Evolutionary conservation across 306 rosid species (phyloP), one percentile per base, ranked within the genome.

Genomic region (Ormosia emarginata): DNA sequence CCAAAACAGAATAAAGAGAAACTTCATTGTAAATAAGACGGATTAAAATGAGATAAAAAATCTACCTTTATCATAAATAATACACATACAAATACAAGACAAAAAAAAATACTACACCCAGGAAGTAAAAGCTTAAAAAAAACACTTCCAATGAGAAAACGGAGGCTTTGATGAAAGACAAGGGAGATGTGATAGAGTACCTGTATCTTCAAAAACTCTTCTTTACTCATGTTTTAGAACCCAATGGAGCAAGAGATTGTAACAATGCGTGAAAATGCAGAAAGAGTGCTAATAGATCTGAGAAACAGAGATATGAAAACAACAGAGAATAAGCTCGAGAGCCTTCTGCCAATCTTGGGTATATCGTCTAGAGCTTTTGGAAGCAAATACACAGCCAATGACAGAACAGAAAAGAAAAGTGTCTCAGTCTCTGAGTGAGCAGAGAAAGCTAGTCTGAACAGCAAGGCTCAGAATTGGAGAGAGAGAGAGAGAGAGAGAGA

Each of bases 201-300:
- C 98, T 94, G 94, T 78, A 94, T 90, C 94, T 94, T 94, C 88
- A 92, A 65, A 80, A 92, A 76, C 93, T 92, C 98, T 71, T 94
- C 98, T 80, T 91, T 87, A 87, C 93, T 92, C 98, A 94, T 94
- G 41, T 74, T 71, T 85, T 33, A 83, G 44, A 15, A 64, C 79
- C 63, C 71, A 88, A 79, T 64, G 80, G 75, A 81, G 49, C 79
- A 78, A 79, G 73, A 69, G 44, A 75, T 83, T 34, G 67, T 65
- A 36, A 80, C 66, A 74, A 82, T n/a, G 71, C 73, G 7, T 71
- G 46, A 37, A 49, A 78, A 55, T 72, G 30, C 14, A 39, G 57
- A 64, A 32, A 61, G 77, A 56, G n/a, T 29, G 70, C 12, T 30
- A 80, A 41, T 61, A 88, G 93, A 89, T 90, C 90, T 89, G 79